phyloP scores from a whole-genome alignment of 345 rosid genomes.

The Laguncularia racemosa region DNA sequence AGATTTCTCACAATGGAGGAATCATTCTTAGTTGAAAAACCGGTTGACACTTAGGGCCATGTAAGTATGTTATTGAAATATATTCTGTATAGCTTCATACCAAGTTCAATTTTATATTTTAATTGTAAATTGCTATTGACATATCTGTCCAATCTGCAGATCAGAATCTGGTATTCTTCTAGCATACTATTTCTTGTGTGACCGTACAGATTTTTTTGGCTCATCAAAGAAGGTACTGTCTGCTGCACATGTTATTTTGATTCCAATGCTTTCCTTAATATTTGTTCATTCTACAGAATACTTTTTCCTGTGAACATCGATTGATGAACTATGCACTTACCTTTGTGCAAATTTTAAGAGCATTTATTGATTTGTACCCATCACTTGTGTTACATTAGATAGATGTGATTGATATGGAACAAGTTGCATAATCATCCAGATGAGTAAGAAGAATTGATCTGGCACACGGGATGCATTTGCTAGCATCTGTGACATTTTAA shows the following conservation, averaged over 20 bases:
- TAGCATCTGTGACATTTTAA: too few relatives aligned
- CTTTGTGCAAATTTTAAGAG: too few relatives aligned
- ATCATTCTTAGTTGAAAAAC: slow-evolving; percentile 76
- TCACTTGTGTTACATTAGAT: too few relatives aligned
- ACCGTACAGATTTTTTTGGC: slow-evolving; percentile 77
- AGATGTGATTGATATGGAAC: too few relatives aligned
- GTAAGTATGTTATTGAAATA: slow-evolving; percentile 35
- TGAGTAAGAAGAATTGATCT: too few relatives aligned
- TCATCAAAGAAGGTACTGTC: slow-evolving; percentile 68
- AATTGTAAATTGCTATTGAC: neutral
- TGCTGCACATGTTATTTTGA: neutral
- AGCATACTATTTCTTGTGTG: slow-evolving; percentile 70
- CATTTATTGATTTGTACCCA: too few relatives aligned
- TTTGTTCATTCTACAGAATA: neutral
- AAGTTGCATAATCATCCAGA: too few relatives aligned
- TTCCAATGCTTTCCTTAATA: neutral
- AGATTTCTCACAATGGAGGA: slow-evolving; percentile 83
- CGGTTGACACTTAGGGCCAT: slow-evolving; percentile 79
- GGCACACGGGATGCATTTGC: too few relatives aligned
- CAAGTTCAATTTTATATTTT: neutral
- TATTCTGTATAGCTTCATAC: neutral
- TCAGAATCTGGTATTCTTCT: slow-evolving; percentile 65
- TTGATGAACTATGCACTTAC: too few relatives aligned
- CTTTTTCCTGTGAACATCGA: too few relatives aligned
- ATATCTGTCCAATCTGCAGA: slow-evolving; percentile 30